These are phyloP conservation scores for Volvox carteri DNA, from an alignment of 163 green algal species.

Conservation along the genomic window DNA sequence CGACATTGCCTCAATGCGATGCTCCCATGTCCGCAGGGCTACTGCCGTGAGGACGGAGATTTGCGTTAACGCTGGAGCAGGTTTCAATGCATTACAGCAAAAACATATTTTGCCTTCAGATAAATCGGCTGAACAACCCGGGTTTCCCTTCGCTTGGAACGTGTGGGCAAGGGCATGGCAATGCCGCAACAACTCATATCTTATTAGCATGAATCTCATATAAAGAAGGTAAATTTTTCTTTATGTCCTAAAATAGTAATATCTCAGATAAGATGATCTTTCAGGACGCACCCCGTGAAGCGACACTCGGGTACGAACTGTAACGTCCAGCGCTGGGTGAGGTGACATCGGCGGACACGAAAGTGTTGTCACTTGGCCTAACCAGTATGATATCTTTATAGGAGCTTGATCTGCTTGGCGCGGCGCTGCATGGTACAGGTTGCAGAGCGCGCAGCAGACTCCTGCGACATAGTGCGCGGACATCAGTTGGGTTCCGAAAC, in stretches of 20 bases:
- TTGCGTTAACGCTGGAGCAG: too few species aligned
- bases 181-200: too few species aligned
- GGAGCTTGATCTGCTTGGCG: not conserved
- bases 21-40: too few species aligned
- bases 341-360: slow-evolving; percentile 22
- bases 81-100: too few species aligned
- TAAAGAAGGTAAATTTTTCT: too few species aligned
- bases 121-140: too few species aligned
- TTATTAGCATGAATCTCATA: too few species aligned
- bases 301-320: slow-evolving; percentile 15
- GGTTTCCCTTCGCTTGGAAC: too few species aligned
- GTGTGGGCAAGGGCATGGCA: too few species aligned
- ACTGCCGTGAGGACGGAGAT: too few species aligned
- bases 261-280: not conserved
- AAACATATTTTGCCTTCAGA: too few species aligned
- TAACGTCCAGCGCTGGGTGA: slow-evolving; percentile 8
- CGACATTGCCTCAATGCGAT: too few species aligned
- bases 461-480: not conserved
- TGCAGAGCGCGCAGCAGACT: not conserved
- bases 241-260: not conserved
- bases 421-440: not conserved
- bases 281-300: slow-evolving; percentile 15
- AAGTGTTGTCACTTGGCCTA: not conserved
- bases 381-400: not conserved
- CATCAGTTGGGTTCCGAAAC: not conserved